phyloP scores from a whole-genome alignment of 2,329 filamentous ascomycete species.

The Exserohilum rostratum region DNA sequence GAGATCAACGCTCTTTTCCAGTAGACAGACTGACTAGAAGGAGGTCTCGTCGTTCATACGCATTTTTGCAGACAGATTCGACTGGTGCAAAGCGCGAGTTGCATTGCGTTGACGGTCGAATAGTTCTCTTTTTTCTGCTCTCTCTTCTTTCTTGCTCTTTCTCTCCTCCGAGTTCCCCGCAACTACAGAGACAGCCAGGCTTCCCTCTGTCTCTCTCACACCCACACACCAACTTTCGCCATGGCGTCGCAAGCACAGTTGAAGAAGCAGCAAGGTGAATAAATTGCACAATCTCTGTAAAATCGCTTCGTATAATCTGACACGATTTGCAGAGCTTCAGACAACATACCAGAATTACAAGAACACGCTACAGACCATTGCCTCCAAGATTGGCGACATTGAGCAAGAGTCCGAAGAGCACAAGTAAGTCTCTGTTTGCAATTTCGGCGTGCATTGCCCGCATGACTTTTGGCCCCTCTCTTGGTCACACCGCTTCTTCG shows the following conservation, averaged over 20 bases:
- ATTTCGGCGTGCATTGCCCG: not conserved
- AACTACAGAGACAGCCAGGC: constrained; percentile 1
- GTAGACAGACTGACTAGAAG: too few species aligned
- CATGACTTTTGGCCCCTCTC: not conserved
- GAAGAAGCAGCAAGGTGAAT: constrained; percentile 75
- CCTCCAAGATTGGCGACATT: constrained; percentile 95
- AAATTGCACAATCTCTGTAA: not conserved
- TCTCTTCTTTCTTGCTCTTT: too few species aligned
- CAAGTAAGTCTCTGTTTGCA: constrained; percentile 69
- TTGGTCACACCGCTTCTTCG: constrained; percentile 6
- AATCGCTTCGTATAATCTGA: constrained; percentile 11
- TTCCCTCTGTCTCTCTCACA: not conserved
- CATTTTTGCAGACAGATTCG: too few species aligned
- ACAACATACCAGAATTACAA: constrained; percentile 78
- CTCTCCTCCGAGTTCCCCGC: constrained; percentile 32
- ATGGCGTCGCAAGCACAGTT: constrained; percentile 61
- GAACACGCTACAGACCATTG: constrained; percentile 83
- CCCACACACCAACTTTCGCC: constrained; percentile 26
- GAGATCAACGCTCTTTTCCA: too few species aligned
- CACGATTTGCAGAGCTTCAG: constrained; percentile 69
- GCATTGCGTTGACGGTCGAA: not conserved
- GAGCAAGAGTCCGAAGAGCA: constrained; percentile 98
- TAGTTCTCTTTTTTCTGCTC: constrained; percentile 8
- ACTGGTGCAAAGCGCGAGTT: not conserved
- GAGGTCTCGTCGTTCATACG: too few species aligned